Conservation (phyloP, 2,329 filamentous ascomycete genomes). For the Stemphylium beticola region DNA sequence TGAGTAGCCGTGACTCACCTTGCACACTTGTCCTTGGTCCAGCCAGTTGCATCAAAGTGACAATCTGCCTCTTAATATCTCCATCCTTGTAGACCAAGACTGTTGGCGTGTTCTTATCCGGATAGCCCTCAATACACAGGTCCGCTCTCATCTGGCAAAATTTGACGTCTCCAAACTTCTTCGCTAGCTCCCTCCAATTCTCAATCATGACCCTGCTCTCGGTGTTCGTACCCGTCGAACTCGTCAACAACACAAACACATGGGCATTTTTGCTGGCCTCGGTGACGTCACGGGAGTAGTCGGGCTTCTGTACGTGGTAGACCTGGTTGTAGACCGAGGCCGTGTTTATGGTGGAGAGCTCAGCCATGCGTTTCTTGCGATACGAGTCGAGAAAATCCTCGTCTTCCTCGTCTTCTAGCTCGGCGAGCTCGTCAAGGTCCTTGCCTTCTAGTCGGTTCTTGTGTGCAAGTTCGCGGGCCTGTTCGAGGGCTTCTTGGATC, state of each 20-base stretch:
- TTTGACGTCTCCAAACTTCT: conserved; percentile 90
- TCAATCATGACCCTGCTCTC: conserved; percentile 85
- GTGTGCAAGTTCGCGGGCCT: conserved; percentile 82
- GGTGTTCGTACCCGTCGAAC: conserved; percentile 76
- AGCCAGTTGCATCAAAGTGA: conserved; percentile 82
- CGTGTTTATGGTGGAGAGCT: conserved; percentile 76
- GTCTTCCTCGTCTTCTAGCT: conserved; percentile 94
- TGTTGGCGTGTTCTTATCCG: conserved; percentile 92
- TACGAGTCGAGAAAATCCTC: conserved; percentile 90
- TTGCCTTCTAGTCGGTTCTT: conserved; percentile 95
- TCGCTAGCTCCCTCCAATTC: conserved; percentile 83
- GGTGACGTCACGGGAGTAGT: conserved; percentile 90
- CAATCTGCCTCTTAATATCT: conserved; percentile 87
- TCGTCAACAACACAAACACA: conserved; percentile 81
- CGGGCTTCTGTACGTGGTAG: conserved; percentile 91
- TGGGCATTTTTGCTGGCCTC: conserved; percentile 77
- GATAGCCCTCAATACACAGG: conserved; percentile 95
- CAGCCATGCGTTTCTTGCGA: conserved; percentile 81
- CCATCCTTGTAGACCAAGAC: conserved; percentile 91
- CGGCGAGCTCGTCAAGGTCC: conserved; percentile 90
- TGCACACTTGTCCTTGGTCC: conserved; percentile 55
- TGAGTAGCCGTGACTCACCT: neutral
- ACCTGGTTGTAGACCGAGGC: conserved; percentile 86
- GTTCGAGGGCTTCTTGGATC: conserved; percentile 90
- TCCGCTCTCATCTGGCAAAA: conserved; percentile 95